These are phyloP conservation scores for Gonium pectorale DNA, from an alignment of 139 green algal genomes.

Conservation along the genomic window DNA sequence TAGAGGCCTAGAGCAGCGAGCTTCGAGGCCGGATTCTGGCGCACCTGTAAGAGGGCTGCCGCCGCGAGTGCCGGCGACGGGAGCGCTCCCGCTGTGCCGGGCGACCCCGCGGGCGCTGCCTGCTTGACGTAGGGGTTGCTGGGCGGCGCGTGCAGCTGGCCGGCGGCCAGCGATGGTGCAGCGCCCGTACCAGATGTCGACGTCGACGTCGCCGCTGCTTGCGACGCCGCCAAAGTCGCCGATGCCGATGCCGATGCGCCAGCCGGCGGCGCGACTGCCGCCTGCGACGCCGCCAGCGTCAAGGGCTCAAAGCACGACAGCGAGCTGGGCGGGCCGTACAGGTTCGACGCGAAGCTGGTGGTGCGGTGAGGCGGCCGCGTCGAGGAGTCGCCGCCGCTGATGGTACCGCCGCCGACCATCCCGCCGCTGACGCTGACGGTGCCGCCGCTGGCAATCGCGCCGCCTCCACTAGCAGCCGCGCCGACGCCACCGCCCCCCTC, in stretches of 20 bases:
- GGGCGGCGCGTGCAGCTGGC: slow-evolving; percentile 1
- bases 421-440: no score
- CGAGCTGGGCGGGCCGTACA: not conserved
- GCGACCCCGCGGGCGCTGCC: not conserved
- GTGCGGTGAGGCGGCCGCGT: no score
- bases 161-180: not conserved
- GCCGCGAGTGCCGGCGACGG: not conserved
- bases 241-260: slow-evolving; percentile 3
- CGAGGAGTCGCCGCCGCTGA: no score
- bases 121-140: not conserved
- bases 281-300: slow-evolving; percentile 23
- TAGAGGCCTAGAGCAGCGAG: no score
- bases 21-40: no score
- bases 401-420: no score
- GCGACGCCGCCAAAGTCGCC: not conserved
- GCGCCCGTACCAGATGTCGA: not conserved
- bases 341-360: no score
- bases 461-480: no score
- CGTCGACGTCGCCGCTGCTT: not conserved
- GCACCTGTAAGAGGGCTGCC: slow-evolving; percentile 15
- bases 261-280: not conserved
- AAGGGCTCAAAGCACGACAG: slow-evolving; percentile 7
- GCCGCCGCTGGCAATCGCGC: no score
- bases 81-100: slow-evolving; percentile 10
- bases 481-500: not conserved